Conservation (phyloP, 139 green algal genomes). For the Spirogloea muscicola region DNA sequence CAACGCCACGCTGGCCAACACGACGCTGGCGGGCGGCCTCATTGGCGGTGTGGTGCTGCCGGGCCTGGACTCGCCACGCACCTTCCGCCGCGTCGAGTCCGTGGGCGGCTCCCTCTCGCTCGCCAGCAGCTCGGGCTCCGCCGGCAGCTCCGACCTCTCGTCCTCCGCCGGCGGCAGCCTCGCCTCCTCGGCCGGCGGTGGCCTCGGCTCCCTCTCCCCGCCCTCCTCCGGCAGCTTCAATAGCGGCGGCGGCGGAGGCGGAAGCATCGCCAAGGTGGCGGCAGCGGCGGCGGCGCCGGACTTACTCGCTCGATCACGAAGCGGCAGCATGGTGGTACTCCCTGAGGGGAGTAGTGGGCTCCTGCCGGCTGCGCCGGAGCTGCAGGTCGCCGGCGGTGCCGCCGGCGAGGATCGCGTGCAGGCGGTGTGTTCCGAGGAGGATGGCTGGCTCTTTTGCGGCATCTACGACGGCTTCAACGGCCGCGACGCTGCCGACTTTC, state of each 20-base stretch:
- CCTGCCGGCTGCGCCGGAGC: not conserved
- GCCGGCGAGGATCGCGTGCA: slow-evolving; percentile 36
- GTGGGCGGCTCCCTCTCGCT: no score
- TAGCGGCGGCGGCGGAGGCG: no score
- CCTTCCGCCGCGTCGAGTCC: slow-evolving; percentile 25
- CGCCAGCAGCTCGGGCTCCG: no score
- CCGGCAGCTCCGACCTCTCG: no score
- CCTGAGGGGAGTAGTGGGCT: not conserved
- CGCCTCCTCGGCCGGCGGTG: not conserved
- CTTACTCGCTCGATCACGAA: not conserved
- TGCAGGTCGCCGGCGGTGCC: slow-evolving; percentile 21
- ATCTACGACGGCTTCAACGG: slow-evolving; percentile 42
- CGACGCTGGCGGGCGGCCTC: slow-evolving; percentile 5
- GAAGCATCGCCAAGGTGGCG: no score
- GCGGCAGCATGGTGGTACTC: not conserved
- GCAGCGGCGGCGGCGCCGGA: not conserved
- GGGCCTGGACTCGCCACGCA: slow-evolving; percentile 28
- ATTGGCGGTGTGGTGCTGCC: slow-evolving; percentile 4
- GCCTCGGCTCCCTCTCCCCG: no score
- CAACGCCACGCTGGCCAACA: slow-evolving; percentile 34
- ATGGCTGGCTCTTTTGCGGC: slow-evolving; percentile 35
- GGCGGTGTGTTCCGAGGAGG: slow-evolving; percentile 36
- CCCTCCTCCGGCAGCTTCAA: slow-evolving; percentile 4
- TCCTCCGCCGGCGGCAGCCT: not conserved
- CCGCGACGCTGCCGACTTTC: slow-evolving; percentile 31